phyloP scores from a whole-genome alignment of 331 rosid genomes.

The Arachis monticola region DNA sequence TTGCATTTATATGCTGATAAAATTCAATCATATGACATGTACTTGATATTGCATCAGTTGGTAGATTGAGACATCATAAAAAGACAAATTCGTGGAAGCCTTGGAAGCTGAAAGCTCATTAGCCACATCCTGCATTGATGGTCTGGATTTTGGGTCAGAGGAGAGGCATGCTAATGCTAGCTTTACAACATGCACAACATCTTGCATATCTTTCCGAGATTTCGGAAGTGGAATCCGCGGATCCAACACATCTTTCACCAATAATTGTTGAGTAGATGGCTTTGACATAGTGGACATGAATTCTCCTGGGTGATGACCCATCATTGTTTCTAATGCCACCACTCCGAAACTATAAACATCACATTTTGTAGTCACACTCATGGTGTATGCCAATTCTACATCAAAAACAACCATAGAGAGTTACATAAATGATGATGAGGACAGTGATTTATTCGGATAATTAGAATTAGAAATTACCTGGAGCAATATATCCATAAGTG shows the following conservation, averaged over 20 bases:
- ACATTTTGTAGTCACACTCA: constrained; percentile 42
- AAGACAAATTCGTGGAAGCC: constrained; percentile 7
- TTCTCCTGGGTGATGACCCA: constrained; percentile 55
- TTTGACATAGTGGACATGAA: constrained; percentile 35
- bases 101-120: constrained; percentile 35
- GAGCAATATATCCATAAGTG: constrained; percentile 47
- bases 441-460: no score
- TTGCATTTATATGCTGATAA: no score
- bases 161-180: constrained; percentile 44
- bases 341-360: constrained; percentile 61
- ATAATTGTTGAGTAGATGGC: neutral
- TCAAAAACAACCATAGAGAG: neutral
- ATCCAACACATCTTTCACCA: constrained; percentile 48
- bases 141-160: constrained; percentile 42
- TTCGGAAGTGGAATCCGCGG: constrained; percentile 37
- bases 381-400: constrained; percentile 46
- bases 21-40: neutral
- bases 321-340: constrained; percentile 47
- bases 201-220: constrained; percentile 16
- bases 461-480: constrained; percentile 23
- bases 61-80: constrained; percentile 36
- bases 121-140: constrained; percentile 41
- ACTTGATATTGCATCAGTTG: constrained; percentile 34
- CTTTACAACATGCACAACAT: constrained; percentile 34
- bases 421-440: neutral